Base-by-base conservation (phyloP, 163 green algal genomes). In the Smithsoniella earleae region DNA sequence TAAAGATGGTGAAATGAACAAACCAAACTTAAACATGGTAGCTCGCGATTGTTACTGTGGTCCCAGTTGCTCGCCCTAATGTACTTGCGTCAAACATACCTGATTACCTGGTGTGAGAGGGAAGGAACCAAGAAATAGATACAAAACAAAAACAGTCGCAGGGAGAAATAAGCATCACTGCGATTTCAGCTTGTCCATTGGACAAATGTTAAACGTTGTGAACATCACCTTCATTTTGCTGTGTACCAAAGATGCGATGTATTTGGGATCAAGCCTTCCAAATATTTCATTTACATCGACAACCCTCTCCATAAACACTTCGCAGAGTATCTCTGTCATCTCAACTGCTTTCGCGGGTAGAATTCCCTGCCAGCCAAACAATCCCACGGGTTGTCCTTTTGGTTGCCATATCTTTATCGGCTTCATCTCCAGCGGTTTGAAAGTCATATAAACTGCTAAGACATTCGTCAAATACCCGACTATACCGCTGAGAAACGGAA, bases 361-460 rank as follows among this genome's bases (percentile, higher is more conserved):
- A 65, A 86, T 86, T 18, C 81, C 81, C 66, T 86, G 81, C 81
- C 81, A 83, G 3, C 81, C 77, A 73, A 83, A 81, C 27, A 83
- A 62, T 5, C 81, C 81, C 31, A 79, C 79, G 46, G 81, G 78
- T 20, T 79, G 73, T 1, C 62, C 77, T 31, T 66, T 22, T 3
- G 58, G 46, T 66, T 82, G 80, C 72, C 65, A 80, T 18, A 82
- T 30, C 66, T 82, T 80, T 4, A 77, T 22, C 46, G 64, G 64
- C 36, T 27, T 76, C 73, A 85, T 83, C 55, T 86, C 81, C 3
- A 81, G 36, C 13, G 81, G 81, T 46, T 81, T 77, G 63, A 86
- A 86, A 6, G 81, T 81, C 81, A 86, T 86, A 55, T 76, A 55
- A 30, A 86, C 36, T 30, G 81, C 81, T 3, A 86, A n/a, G 20